Conservation (phyloP, 1,284 basidiomycete species). For the Volvariella surrecta region DNA sequence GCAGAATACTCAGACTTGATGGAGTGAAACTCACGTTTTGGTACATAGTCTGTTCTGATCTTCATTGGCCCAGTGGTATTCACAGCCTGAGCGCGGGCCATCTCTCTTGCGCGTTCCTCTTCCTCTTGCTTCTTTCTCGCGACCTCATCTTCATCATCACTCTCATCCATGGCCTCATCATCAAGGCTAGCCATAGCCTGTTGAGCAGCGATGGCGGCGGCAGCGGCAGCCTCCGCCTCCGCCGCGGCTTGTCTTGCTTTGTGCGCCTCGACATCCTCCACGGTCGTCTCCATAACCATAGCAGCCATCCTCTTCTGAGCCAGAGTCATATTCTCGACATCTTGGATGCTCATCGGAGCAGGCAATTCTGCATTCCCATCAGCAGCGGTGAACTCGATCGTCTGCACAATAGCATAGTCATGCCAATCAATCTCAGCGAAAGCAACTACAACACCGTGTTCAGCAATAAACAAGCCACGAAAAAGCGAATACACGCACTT, state of each 20-base stretch:
- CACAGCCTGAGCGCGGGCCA: conserved; percentile 62
- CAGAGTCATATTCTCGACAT: conserved; percentile 93
- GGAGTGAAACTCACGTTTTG: conserved; percentile 62
- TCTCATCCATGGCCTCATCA: conserved; percentile 69
- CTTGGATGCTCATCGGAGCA: conserved; percentile 89
- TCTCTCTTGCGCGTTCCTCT: conserved; percentile 68
- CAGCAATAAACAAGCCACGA: conserved; percentile 3
- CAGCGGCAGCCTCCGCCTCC: conserved; percentile 68
- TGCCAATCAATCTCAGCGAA: conserved; percentile 99
- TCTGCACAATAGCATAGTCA: conserved; percentile 97
- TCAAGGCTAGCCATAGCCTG: conserved; percentile 42
- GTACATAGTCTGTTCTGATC: conserved; percentile 95
- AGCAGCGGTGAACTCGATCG: conserved; percentile 94
- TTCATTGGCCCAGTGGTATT: conserved; percentile 84
- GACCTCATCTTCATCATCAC: conserved; percentile 66
- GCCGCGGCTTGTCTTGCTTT: conserved; percentile 72
- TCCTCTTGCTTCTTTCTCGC: conserved; percentile 63
- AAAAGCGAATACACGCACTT: conserved; percentile 38
- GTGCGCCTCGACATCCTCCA: conserved; percentile 75
- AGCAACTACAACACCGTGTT: conserved; percentile 44
- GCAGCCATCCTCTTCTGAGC: conserved; percentile 98
- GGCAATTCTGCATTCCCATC: conserved; percentile 91
- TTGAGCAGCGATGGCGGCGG: conserved; percentile 39
- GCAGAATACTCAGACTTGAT: conserved; percentile 6
- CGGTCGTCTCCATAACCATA: conserved; percentile 95